Base-by-base conservation (phyloP, 495 filamentous ascomycete species). In the Talaromyces thailandensis region DNA sequence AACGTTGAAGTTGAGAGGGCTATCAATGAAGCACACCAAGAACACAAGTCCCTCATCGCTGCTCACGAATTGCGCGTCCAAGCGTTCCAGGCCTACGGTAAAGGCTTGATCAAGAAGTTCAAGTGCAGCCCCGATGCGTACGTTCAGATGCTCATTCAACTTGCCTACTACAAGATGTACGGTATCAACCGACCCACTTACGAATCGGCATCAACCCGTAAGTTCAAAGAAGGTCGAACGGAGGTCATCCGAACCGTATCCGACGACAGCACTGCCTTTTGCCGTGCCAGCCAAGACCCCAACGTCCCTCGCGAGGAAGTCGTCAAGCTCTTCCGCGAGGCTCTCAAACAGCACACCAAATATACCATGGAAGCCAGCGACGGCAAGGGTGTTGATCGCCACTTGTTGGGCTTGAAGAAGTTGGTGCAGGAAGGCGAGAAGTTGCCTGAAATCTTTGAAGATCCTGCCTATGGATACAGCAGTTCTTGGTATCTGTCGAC, bases 101-200 rank as follows among this genome's bases (percentile, higher is more conserved):
- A 98, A 81, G 92, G 91, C 50, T 79, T 99, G 56, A 98, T 99
- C 82, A 99, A 99, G 88, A 95, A 96, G 75, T 97, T 99, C 87
- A 93, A 91, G 78, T 96, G 89, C 86, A 95, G 90, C 60, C 95
- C 95, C 32, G 95, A 99, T 68, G 95, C 94, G 23, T 99, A 94
- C 75, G 90, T 96, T 59, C 95, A 99, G 79, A 94, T 98, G 92
- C 79, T 96, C 76, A 98, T 99, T 78, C 95, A 99, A 76, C 86
- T 99, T 18, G 95, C 95, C 58, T 99, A 99, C 83, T 86, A 86
- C 81, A 99, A 98, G 80, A 96, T 98, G 90, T 96, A 96, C 79
- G 93, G 93, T 81, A 89, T 91, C 82, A 96, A 92, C 84, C 84
- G 94, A 1, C 95, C 95, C 2, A 99, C 95, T 1, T 99, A 99